phyloP scores from a whole-genome alignment of 257 asterid species.

The Solanum commersonii region DNA sequence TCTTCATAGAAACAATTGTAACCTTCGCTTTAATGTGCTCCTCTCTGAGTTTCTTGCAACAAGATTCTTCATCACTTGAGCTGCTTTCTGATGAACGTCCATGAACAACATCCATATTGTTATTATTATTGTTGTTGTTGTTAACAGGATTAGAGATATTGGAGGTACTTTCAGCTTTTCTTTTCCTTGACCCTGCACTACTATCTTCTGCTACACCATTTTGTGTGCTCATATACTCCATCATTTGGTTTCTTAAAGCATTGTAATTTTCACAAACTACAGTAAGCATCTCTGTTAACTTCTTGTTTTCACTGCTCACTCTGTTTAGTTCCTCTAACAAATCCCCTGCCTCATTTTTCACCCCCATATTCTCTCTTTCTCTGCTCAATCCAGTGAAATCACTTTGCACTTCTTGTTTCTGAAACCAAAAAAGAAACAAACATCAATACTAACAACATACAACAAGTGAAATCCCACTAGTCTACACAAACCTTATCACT shows the following conservation, averaged over 20 bases:
- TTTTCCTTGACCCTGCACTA: conserved; percentile 38
- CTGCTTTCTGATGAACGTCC: conserved; percentile 46
- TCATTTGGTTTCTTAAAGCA: conserved; percentile 38
- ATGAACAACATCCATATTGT: background rate
- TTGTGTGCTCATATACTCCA: conserved; percentile 43
- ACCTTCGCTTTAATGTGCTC: conserved; percentile 50
- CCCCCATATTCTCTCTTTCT: conserved; percentile 4
- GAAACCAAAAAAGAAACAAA: conserved; percentile 1
- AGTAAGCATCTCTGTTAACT: conserved; percentile 53
- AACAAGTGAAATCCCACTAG: too few species aligned
- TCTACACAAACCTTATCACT: background rate
- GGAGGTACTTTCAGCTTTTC: conserved; percentile 41
- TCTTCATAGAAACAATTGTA: conserved; percentile 37
- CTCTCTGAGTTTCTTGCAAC: conserved; percentile 48
- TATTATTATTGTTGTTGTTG: conserved; percentile 3
- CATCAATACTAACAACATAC: background rate
- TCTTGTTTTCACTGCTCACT: conserved; percentile 82
- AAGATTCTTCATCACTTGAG: conserved; percentile 66
- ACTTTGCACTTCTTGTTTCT: conserved; percentile 60
- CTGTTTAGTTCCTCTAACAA: conserved; percentile 64
- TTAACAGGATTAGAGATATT: background rate
- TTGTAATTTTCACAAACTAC: conserved; percentile 72
- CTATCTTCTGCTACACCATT: background rate
- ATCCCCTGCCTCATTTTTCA: conserved; percentile 45
- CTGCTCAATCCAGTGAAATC: conserved; percentile 39